Conservation (phyloP, 306 rosid species). For the Cotoneaster glaucophyllus region DNA sequence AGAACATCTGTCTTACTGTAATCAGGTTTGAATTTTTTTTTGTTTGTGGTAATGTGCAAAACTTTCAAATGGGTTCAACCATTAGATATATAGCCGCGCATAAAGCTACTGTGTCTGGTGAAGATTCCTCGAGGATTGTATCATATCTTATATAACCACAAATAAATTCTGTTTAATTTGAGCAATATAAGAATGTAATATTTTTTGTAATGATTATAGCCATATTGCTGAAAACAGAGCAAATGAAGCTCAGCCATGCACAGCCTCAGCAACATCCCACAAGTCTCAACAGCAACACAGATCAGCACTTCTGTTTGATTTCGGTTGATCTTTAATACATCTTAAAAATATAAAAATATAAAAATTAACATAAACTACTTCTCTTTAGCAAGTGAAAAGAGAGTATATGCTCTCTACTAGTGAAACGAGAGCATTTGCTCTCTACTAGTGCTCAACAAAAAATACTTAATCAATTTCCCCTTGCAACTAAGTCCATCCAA, state of each 20-base stretch:
- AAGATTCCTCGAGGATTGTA: conserved; percentile 7
- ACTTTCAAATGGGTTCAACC: conserved; percentile 13
- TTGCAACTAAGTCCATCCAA: neutral
- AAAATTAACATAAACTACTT: neutral
- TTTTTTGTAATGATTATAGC: neutral
- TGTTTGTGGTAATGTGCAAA: neutral
- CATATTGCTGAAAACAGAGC: neutral
- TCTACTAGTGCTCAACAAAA: neutral
- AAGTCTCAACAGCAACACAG: neutral
- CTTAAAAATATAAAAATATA: no score
- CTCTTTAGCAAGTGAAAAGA: neutral
- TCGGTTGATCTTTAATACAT: neutral
- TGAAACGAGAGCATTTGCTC: neutral
- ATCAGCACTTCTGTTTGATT: neutral
- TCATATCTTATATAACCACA: neutral
- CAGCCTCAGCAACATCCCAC: neutral
- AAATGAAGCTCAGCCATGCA: neutral
- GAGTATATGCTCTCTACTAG: neutral
- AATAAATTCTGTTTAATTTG: neutral
- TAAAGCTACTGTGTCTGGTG: neutral
- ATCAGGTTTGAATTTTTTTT: neutral
- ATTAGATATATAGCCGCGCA: conserved; percentile 1
- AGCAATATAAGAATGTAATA: neutral
- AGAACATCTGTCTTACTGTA: neutral
- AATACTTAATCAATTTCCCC: no score